These are phyloP conservation scores for carrot (Daucus carota) DNA, from an alignment of 129 eudicot species.

Conservation along the genomic window DNA sequence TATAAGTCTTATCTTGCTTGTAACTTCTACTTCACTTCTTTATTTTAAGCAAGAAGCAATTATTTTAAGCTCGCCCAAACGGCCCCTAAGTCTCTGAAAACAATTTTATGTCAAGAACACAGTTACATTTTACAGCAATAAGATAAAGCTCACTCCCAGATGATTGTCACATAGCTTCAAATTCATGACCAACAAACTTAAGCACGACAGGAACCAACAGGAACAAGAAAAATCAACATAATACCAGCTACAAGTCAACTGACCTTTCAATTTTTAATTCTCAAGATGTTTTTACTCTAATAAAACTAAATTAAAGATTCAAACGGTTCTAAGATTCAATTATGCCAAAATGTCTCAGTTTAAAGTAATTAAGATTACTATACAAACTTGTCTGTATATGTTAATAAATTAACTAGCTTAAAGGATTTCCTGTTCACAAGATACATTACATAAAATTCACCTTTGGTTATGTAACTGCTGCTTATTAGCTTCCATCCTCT, in stretches of 20 bases:
- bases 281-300: not conserved
- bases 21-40: no score
- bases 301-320: not conserved
- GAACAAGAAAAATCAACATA: not conserved
- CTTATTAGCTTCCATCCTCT: slow-evolving; percentile 63
- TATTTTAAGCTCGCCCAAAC: no score
- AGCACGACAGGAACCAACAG: not conserved
- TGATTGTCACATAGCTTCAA: not conserved
- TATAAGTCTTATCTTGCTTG: no score
- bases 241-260: not conserved
- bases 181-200: not conserved
- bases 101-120: no score
- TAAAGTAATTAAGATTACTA: not conserved
- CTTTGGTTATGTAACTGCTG: slow-evolving; percentile 55
- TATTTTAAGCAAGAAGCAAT: no score
- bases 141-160: not conserved
- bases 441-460: slow-evolving; percentile 22
- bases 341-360: not conserved
- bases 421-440: not conserved
- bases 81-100: not conserved
- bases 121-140: not conserved
- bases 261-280: not conserved
- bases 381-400: not conserved
- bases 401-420: not conserved
- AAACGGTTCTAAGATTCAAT: not conserved